phyloP scores from a whole-genome alignment of 2,329 filamentous ascomycete genomes.

The Diaporthe caulivora region DNA sequence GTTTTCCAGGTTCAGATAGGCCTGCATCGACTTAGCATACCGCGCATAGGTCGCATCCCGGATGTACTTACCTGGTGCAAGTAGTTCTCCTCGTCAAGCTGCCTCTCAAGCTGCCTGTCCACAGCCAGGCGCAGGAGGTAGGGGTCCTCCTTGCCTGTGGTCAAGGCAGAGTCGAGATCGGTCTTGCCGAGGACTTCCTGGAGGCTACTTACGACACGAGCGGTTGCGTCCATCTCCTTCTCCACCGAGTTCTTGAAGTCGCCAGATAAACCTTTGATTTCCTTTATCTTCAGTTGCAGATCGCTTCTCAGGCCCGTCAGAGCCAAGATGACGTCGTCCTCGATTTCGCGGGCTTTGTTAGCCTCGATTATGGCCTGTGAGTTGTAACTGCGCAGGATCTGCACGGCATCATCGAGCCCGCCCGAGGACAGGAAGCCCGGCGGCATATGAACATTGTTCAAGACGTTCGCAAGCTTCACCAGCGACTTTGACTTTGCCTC shows the following conservation, averaged over 20 bases:
- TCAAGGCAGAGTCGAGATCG: constrained; percentile 80
- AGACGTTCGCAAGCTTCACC: constrained; percentile 83
- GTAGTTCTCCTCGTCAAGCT: constrained; percentile 98
- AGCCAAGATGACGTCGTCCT: constrained; percentile 90
- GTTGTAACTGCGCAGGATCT: constrained; percentile 85
- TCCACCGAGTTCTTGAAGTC: constrained; percentile 98
- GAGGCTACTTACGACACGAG: constrained; percentile 82
- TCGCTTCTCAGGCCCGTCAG: constrained; percentile 89
- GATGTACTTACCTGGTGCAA: constrained; percentile 80
- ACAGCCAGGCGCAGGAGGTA: constrained; percentile 88
- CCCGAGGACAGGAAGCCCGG: constrained; percentile 81
- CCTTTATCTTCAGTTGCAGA: constrained; percentile 95
- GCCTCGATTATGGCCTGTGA: constrained; percentile 83
- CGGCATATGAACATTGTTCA: constrained; percentile 83
- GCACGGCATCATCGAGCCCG: constrained; percentile 88
- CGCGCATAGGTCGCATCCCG: not conserved
- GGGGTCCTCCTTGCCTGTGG: constrained; percentile 90
- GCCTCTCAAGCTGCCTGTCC: constrained; percentile 90
- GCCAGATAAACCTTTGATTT: constrained; percentile 92
- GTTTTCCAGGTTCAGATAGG: constrained; percentile 92
- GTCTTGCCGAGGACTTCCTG: constrained; percentile 84
- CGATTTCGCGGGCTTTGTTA: constrained; percentile 90
- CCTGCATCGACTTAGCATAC: constrained; percentile 62
- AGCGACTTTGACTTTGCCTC: constrained; percentile 87
- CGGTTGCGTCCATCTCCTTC: constrained; percentile 90